Evolutionary conservation across 2,329 filamentous ascomycete species (phyloP).

Genomic region (Penicillium decumbens): DNA sequence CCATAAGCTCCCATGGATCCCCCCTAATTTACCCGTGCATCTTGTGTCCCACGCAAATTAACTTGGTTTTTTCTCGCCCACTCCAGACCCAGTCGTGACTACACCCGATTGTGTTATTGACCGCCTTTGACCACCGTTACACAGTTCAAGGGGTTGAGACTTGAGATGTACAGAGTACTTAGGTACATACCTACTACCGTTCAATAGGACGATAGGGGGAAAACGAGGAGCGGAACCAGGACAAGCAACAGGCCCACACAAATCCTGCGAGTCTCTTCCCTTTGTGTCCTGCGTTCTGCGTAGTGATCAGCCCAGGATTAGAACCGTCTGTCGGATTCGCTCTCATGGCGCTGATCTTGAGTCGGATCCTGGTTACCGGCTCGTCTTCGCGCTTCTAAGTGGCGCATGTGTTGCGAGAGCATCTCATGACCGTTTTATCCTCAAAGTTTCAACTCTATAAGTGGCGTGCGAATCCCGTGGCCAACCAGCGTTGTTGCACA

Average conservation of each 20-base stretch:
- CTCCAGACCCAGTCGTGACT: slow-evolving; percentile 3
- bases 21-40: slow-evolving; percentile 22
- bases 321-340: slow-evolving; percentile 7
- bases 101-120: slow-evolving; percentile 2
- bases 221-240: not conserved
- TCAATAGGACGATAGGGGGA: too few relatives aligned
- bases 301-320: slow-evolving; percentile 5
- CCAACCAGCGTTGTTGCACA: slow-evolving; percentile 11
- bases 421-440: slow-evolving; percentile 14
- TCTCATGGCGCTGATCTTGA: slow-evolving; percentile 11
- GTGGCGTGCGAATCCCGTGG: slow-evolving; percentile 19
- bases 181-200: too few relatives aligned
- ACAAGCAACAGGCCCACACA: not conserved
- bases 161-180: not conserved
- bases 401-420: not conserved
- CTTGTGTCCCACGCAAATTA: slow-evolving; percentile 17
- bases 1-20: not conserved
- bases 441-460: not conserved
- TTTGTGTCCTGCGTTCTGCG: not conserved
- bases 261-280: not conserved
- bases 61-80: slow-evolving; percentile 1
- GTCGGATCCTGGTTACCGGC: slow-evolving; percentile 2
- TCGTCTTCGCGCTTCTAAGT: not conserved
- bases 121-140: slow-evolving; percentile 5
- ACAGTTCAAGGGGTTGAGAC: not conserved